These are phyloP conservation scores for Clitopilus hobsonii DNA, from an alignment of 768 basidiomycete species.

Conservation along the genomic window DNA sequence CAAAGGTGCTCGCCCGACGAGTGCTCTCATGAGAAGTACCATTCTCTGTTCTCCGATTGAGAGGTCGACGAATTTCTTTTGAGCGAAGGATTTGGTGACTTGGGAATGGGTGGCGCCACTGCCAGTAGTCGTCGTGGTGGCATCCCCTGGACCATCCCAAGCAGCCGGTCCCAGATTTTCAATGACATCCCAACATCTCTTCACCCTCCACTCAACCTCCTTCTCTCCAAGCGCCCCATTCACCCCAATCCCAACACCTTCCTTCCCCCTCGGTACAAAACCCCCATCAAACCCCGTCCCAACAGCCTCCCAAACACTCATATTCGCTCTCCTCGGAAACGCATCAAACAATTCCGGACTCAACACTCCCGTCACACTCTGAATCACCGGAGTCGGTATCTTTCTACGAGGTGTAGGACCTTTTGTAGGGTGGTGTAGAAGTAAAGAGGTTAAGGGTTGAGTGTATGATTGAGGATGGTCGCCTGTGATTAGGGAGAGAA, in stretches of 20 bases:
- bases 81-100: constrained; percentile 40
- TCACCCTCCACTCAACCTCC: constrained; percentile 29
- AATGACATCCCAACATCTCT: constrained; percentile 52
- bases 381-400: constrained; percentile 66
- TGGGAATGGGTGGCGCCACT: no score
- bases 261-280: constrained; percentile 50
- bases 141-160: no score
- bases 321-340: constrained; percentile 69
- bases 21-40: constrained; percentile 79
- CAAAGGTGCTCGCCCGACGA: constrained; percentile 70
- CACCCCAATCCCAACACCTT: constrained; percentile 42
- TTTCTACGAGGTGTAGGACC: constrained; percentile 48
- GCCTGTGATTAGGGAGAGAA: constrained; percentile 84
- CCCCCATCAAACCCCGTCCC: constrained; percentile 88
- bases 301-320: constrained; percentile 75
- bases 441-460: constrained; percentile 36
- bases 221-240: constrained; percentile 29
- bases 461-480: constrained; percentile 95
- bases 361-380: constrained; percentile 68
- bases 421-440: constrained; percentile 15
- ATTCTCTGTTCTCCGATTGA: constrained; percentile 74
- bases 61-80: constrained; percentile 55
- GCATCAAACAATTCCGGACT: constrained; percentile 90
- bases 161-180: constrained; percentile 54
- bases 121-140: no score